These are phyloP conservation scores for Candolleomyces eurysporus DNA, from an alignment of 768 basidiomycete species.

Conservation along the genomic window DNA sequence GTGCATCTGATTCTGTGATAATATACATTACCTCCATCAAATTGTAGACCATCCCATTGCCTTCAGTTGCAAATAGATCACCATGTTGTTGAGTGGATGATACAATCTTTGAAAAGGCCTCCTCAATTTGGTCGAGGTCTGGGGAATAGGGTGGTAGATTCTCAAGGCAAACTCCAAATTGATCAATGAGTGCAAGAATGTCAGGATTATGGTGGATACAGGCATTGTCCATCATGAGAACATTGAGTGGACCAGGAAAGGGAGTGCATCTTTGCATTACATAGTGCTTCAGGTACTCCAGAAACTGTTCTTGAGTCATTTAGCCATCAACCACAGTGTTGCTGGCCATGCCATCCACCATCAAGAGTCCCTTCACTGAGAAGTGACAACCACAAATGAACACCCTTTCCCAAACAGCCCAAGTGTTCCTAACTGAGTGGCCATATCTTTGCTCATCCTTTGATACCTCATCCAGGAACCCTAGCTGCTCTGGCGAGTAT, in stretches of 20 bases:
- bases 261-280: slow-evolving; percentile 20
- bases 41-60: not conserved
- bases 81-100: slow-evolving; percentile 21
- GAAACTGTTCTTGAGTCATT: slow-evolving; percentile 19
- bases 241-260: slow-evolving; percentile 25
- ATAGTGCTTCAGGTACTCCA: slow-evolving; percentile 21
- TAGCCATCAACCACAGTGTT: slow-evolving; percentile 26
- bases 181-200: slow-evolving; percentile 18
- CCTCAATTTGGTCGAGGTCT: slow-evolving; percentile 38
- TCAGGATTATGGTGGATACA: slow-evolving; percentile 29
- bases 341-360: slow-evolving; percentile 28
- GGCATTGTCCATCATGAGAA: no score
- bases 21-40: not conserved
- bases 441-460: slow-evolving; percentile 25
- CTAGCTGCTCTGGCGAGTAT: slow-evolving; percentile 29
- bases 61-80: not conserved
- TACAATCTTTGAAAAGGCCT: slow-evolving; percentile 37
- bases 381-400: slow-evolving; percentile 28
- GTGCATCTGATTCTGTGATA: not conserved
- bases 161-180: slow-evolving; percentile 15
- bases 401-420: slow-evolving; percentile 18
- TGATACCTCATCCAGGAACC: slow-evolving; percentile 33
- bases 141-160: slow-evolving; percentile 39
- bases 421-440: slow-evolving; percentile 18
- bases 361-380: slow-evolving; percentile 23